These are phyloP conservation scores for Piedraia hortae DNA, from an alignment of 2,329 filamentous ascomycete genomes.

Conservation along the genomic window DNA sequence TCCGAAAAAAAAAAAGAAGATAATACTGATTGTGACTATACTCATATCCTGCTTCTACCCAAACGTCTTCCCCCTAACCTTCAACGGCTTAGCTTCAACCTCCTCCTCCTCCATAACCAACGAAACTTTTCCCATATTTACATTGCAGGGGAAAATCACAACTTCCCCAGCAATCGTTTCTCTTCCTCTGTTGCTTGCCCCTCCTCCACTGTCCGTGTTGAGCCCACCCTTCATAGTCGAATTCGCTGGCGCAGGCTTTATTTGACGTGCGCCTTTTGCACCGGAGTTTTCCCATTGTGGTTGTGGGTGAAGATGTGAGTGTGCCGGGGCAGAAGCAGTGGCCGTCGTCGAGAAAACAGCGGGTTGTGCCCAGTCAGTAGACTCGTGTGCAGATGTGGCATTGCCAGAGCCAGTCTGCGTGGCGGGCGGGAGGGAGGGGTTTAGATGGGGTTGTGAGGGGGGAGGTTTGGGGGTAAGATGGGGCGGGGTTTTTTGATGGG, in stretches of 20 bases:
- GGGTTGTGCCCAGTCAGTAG: conserved; percentile 23
- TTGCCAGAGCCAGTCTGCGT: conserved; percentile 24
- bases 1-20: too few relatives aligned
- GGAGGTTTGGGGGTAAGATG: conserved; percentile 1
- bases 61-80: too few relatives aligned
- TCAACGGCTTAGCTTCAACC: too few relatives aligned
- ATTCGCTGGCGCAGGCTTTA: conserved; percentile 21
- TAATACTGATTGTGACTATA: too few relatives aligned
- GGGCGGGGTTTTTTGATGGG: background rate
- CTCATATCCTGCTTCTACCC: too few relatives aligned
- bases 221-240: conserved; percentile 27
- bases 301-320: conserved; percentile 13
- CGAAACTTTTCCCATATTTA: too few relatives aligned
- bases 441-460: background rate
- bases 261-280: conserved; percentile 11
- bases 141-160: conserved; percentile 23
- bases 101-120: too few relatives aligned
- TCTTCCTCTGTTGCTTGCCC: conserved; percentile 5
- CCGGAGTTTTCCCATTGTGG: conserved; percentile 10
- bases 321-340: conserved; percentile 26
- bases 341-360: conserved; percentile 26
- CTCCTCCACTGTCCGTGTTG: conserved; percentile 19
- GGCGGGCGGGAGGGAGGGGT: conserved; percentile 6
- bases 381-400: conserved; percentile 23
- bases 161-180: conserved; percentile 17